Evolutionary conservation across 805 yeast species (phyloP), one percentile per base, ranked within the genome.

Genomic region (Hanseniaspora thailandica): DNA sequence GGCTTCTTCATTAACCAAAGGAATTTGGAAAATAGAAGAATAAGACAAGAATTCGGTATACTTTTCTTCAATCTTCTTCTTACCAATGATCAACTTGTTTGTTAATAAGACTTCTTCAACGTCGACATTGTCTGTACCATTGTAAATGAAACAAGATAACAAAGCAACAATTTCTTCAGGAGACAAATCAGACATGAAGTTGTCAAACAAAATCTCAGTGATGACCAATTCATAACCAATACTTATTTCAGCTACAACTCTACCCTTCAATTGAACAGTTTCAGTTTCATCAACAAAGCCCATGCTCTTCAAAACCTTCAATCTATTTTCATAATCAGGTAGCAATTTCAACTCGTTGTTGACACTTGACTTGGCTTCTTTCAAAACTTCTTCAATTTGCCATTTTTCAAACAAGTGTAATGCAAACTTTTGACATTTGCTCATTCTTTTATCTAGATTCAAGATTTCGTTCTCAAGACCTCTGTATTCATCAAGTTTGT

Each of bases 151-250:
- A 35, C 85, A 86, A 0, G 97, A 87, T 31, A 93, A 68, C 47
- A 93, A 71, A 0, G 97, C 97, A n/a, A 89, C 97, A 57, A 93
- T 88, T 66, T 93, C 98, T 62, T 88, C 96, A 0, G 97, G 88
- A 57, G 89, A 94, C 63, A 85, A 89, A 55, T 87, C 94, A 30
- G 90, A 95, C 57, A 93, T 70, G 71, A 90, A 88, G 67, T 93
- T 93, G 62, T 90, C 95, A 60, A 93, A 73, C 17, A 93, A 78
- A 52, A 93, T 73, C 66, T 93, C 98, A 0, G 98, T 90, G 10
- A 93, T 65, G 2, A 84, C 82, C 54, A 89, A 72, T 66, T 93
- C 98, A 78, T 89, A 87, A 0, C 97, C 97, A 25, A 87, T 76
- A 64, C 85, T 86, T 55, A 86, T 76, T 61, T 93, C 98, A 70